Evolutionary conservation across 768 basidiomycete species (phyloP), one percentile per base, ranked within the genome.

Genomic region (Phaeotremella skinneri): DNA sequence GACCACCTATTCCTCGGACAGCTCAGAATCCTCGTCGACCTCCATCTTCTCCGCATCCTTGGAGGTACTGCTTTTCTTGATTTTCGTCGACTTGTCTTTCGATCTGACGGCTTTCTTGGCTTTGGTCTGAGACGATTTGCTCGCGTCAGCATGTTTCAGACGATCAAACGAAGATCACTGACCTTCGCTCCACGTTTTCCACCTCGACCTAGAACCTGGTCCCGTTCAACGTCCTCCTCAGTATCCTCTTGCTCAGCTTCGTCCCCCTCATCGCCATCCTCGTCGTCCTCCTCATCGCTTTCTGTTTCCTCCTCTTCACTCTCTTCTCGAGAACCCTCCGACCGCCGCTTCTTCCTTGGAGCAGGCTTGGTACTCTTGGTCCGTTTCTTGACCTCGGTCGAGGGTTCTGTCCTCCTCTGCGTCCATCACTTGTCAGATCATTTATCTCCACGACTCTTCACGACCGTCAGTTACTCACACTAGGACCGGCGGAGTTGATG

Each of bases 181-280:
- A 73, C 72, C 69, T 73, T 73, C 0, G 70, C 74, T 37, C 67
- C 67, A 20, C 74, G 43, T 31, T 55, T 59, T 13, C 72, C 72
- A 6, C 74, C 74, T 53, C 74, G 26, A 7, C 74, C 72, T 29
- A 70, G 27, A 25, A 70, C 67, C 13, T 27, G 56, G 16, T 66
- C 58, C 4, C 53, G 66, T 4, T 57, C 61, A 5, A 58, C 64
- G n/a, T 52, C 64, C 9, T 54, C 55, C 25, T 55, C 66, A 26
- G 45, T 62, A 20, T 67, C 67, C 54, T 52, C 65, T 16, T 53
- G 49, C 14, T 61, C 65, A 17, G 51, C 50, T 6, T 59, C 58
- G 13, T 32, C 45, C 6, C 13, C 30, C 3, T 31, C 55, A 20
- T 37, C 43, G n/a, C 49, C 55, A 7, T 62, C 49, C 27, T 56